A percentile compares a stretch with the other conserved stretches of the same genome.
phyloP scores from a whole-genome alignment of 2,329 filamentous ascomycete species.

The Curvularia sp. region DNA sequence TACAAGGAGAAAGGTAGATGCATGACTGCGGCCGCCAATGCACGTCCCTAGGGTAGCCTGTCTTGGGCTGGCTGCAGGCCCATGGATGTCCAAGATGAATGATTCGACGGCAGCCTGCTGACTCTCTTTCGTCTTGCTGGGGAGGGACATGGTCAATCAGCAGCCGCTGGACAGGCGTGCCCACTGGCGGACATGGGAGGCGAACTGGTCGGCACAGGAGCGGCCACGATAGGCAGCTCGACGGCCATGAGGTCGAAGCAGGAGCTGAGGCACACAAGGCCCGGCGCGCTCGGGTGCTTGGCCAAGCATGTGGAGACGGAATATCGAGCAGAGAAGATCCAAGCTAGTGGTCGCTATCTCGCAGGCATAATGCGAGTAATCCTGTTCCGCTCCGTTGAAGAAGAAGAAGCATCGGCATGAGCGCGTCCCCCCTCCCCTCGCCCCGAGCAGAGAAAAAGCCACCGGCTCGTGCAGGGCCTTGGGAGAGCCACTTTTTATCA shows the following conservation, averaged over 20 bases:
- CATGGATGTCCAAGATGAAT: constrained; percentile 23
- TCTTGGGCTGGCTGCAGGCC: constrained; percentile 37
- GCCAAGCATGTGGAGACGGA: constrained; percentile 23
- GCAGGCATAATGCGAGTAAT: constrained; percentile 36
- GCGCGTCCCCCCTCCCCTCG: no score
- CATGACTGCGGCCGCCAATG: constrained; percentile 50
- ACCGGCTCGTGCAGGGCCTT: constrained; percentile 22
- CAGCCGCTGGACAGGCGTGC: constrained; percentile 24
- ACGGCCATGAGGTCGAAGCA: constrained; percentile 5
- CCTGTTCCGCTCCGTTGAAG: constrained; percentile 19
- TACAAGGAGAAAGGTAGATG: constrained; percentile 41
- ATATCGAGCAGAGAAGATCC: constrained; percentile 31
- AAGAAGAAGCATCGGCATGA: constrained; percentile 4
- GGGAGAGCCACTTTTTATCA: constrained; percentile 21
- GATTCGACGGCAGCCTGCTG: constrained; percentile 46
- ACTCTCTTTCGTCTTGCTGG: constrained; percentile 32
- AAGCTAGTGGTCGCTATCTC: constrained; percentile 36
- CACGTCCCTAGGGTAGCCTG: constrained; percentile 28
- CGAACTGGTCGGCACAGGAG: constrained; percentile 25
- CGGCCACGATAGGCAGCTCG: constrained; percentile 37
- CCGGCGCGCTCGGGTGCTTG: constrained; percentile 24
- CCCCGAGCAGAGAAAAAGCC: constrained; percentile 18
- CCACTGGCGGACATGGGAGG: constrained; percentile 34
- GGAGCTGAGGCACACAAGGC: constrained; percentile 15
- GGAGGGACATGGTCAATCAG: constrained; percentile 45